phyloP scores from a whole-genome alignment of 805 yeast species.

The Candida alai region DNA sequence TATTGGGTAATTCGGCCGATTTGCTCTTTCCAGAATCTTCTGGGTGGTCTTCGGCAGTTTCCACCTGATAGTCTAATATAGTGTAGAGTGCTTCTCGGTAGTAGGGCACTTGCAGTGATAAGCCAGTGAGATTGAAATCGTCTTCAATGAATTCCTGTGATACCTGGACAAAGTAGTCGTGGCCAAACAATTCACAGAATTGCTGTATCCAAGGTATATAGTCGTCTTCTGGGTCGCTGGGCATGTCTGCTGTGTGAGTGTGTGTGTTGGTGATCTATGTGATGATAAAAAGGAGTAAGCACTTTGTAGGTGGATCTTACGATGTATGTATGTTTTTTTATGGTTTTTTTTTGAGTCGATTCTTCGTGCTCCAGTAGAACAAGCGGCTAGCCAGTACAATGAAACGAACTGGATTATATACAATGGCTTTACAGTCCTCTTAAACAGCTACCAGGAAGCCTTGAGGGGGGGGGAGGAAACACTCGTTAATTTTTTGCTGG shows the following conservation, averaged over 20 bases:
- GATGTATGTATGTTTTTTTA: too few relatives aligned
- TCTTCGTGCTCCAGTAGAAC: too few relatives aligned
- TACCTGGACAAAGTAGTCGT: slow-evolving; percentile 89
- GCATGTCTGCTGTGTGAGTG: slow-evolving; percentile 19
- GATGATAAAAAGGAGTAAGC: too few relatives aligned
- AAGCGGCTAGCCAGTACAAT: too few relatives aligned
- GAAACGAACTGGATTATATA: too few relatives aligned
- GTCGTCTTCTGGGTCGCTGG: slow-evolving; percentile 47
- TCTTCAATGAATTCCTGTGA: slow-evolving; percentile 92
- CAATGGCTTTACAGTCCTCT: too few relatives aligned
- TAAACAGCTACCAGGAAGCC: too few relatives aligned
- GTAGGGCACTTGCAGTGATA: slow-evolving; percentile 79
- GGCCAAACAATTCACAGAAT: slow-evolving; percentile 75
- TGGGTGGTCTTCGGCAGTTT: slow-evolving; percentile 36
- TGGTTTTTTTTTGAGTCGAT: too few relatives aligned
- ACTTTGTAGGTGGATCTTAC: too few relatives aligned
- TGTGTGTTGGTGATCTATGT: too few relatives aligned
- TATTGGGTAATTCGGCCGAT: slow-evolving; percentile 50
- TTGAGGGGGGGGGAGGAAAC: too few relatives aligned
- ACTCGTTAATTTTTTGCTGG: too few relatives aligned
- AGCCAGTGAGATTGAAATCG: slow-evolving; percentile 92
- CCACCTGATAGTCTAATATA: slow-evolving; percentile 77
- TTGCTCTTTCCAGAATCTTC: slow-evolving; percentile 9
- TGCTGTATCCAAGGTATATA: slow-evolving; percentile 79
- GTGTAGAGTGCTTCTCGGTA: slow-evolving; percentile 90